These are phyloP conservation scores for barley (Hordeum vulgare) DNA, from an alignment of 176 grass and related monocot genomes.

Conservation along the genomic window MorexV3_pseudomolecules_assembly NC_058519.1:567078905-567079404, in stretches of 20 bases:
- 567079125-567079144: not conserved
- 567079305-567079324: conserved; percentile 16
- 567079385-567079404: conserved; percentile 85
- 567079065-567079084: not conserved
- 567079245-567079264: not conserved
- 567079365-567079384: conserved; percentile 83
- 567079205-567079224: not conserved
- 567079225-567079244: not conserved
- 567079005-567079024: not conserved
- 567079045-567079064: not conserved
- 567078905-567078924: not conserved
- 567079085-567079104: not conserved
- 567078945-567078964: not conserved
- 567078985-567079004: not conserved
- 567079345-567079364: conserved; percentile 84
- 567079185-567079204: not conserved
- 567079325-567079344: conserved; percentile 96
- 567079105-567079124: not conserved
- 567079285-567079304: not conserved
- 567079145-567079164: not conserved
- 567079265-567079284: not conserved
- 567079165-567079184: not conserved
- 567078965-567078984: not conserved
- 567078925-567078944: not conserved
- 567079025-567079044: not conserved